Percentiles rank a stretch among this genome's conserved stretches.
These are phyloP conservation scores for Ophiognomonia clavigignenti-juglandacearum DNA, from an alignment of 2,329 filamentous ascomycete genomes.

Conservation along the genomic window DNA sequence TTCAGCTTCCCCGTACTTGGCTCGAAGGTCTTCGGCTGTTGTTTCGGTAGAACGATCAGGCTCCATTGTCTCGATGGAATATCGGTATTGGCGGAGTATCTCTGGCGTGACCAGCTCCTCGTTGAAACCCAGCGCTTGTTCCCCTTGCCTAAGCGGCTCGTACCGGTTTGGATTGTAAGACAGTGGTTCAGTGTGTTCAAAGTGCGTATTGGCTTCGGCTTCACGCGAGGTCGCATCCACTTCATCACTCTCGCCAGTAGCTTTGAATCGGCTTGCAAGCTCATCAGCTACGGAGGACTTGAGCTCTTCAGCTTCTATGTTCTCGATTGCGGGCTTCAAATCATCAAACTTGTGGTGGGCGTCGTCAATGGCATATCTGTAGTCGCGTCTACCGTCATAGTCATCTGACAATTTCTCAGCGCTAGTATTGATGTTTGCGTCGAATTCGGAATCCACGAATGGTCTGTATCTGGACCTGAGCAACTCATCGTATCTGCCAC, in stretches of 20 bases:
- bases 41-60: not conserved
- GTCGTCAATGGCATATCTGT: conserved; percentile 14
- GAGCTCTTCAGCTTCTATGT: conserved; percentile 33
- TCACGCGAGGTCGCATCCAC: conserved; percentile 31
- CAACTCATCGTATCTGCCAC: conserved; percentile 25
- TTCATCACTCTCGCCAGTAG: conserved; percentile 23
- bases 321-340: conserved; percentile 26
- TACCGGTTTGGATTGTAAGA: conserved; percentile 40
- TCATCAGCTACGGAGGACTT: conserved; percentile 31
- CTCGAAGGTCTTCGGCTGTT: not conserved
- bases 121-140: conserved; percentile 23
- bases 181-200: conserved; percentile 24
- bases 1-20: conserved; percentile 13
- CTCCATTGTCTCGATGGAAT: not conserved
- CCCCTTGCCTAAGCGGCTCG: conserved; percentile 22
- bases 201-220: conserved; percentile 22
- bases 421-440: conserved; percentile 17
- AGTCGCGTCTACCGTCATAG: conserved; percentile 33
- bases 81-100: conserved; percentile 5
- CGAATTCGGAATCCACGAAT: conserved; percentile 7
- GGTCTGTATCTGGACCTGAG: conserved; percentile 19
- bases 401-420: conserved; percentile 21
- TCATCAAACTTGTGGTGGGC: conserved; percentile 25
- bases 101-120: conserved; percentile 9
- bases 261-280: conserved; percentile 19